These are phyloP conservation scores for Verticillium dahliae DNA, from an alignment of 2,329 filamentous ascomycete species.

Conservation along the genomic window DNA sequence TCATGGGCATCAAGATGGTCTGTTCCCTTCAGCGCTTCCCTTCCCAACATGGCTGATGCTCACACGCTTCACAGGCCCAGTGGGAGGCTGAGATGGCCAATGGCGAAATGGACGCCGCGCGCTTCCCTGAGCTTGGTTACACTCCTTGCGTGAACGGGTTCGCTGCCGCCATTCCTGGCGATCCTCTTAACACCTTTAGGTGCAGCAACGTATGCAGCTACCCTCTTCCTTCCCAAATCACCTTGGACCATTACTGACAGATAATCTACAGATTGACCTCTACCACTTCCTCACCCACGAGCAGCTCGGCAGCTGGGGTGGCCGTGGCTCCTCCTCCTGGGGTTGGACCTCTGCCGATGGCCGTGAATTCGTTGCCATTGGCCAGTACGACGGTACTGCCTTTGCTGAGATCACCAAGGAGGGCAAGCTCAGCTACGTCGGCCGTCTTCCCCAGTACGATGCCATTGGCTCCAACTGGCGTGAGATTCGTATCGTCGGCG, in stretches of 20 bases:
- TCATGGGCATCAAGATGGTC: constrained; percentile 19
- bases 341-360: constrained; percentile 45
- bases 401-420: constrained; percentile 44
- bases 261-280: constrained; percentile 18
- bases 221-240: no score
- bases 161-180: constrained; percentile 35
- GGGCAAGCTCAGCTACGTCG: constrained; percentile 45
- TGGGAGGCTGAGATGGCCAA: constrained; percentile 25
- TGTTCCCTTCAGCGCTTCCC: background rate
- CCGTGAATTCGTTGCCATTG: constrained; percentile 48
- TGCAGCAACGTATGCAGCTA: constrained; percentile 33
- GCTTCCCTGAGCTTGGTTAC: constrained; percentile 29
- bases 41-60: background rate
- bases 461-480: constrained; percentile 41
- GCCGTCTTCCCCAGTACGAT: constrained; percentile 41
- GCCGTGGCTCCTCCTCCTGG: constrained; percentile 36
- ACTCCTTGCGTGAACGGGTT: constrained; percentile 33
- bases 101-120: constrained; percentile 25
- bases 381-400: constrained; percentile 46
- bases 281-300: constrained; percentile 29
- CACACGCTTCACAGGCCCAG: constrained; percentile 13
- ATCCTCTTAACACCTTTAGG: constrained; percentile 38
- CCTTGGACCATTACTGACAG: background rate
- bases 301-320: constrained; percentile 23
- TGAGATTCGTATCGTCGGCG: constrained; percentile 38